These are phyloP conservation scores for Sordaria brevicollis DNA, from an alignment of 495 filamentous ascomycete genomes.

Conservation along the genomic window DNA sequence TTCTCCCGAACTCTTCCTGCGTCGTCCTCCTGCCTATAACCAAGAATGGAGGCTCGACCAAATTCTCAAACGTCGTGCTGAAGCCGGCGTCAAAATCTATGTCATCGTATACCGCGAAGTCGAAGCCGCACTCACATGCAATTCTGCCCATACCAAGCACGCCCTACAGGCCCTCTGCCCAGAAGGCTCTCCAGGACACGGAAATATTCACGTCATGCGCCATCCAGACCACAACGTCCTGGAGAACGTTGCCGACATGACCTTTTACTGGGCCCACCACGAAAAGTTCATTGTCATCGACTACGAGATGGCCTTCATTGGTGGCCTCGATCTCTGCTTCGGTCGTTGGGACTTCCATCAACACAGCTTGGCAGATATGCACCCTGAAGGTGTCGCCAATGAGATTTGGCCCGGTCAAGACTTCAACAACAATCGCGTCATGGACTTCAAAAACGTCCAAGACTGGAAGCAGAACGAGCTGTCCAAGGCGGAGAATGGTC, in stretches of 20 bases:
- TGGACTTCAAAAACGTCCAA: slow-evolving; percentile 86
- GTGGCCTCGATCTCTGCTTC: slow-evolving; percentile 92
- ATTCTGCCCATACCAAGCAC: slow-evolving; percentile 87
- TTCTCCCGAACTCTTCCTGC: slow-evolving; percentile 83
- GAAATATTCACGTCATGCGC: slow-evolving; percentile 82
- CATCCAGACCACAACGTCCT: slow-evolving; percentile 94
- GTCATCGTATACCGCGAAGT: slow-evolving; percentile 91
- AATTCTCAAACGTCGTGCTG: slow-evolving; percentile 75
- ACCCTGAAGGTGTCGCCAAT: slow-evolving; percentile 68
- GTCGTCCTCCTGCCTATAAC: slow-evolving; percentile 67
- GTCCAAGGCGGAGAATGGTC: slow-evolving; percentile 82
- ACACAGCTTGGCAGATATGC: slow-evolving; percentile 77
- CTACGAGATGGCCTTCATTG: slow-evolving; percentile 81
- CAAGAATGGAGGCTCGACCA: slow-evolving; percentile 87
- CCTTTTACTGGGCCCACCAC: slow-evolving; percentile 96
- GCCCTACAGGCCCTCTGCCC: slow-evolving; percentile 73
- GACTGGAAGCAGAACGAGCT: slow-evolving; percentile 91
- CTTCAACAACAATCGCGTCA: slow-evolving; percentile 89
- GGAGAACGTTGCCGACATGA: slow-evolving; percentile 93
- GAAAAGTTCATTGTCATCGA: slow-evolving; percentile 96
- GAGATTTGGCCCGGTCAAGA: slow-evolving; percentile 95
- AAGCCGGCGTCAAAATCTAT: slow-evolving; percentile 90
- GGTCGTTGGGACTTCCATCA: slow-evolving; percentile 84
- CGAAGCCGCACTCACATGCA: slow-evolving; percentile 76
- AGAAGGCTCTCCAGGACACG: slow-evolving; percentile 63